Conservation (phyloP, 345 rosid genomes). For the Salix koriyanagi region DNA sequence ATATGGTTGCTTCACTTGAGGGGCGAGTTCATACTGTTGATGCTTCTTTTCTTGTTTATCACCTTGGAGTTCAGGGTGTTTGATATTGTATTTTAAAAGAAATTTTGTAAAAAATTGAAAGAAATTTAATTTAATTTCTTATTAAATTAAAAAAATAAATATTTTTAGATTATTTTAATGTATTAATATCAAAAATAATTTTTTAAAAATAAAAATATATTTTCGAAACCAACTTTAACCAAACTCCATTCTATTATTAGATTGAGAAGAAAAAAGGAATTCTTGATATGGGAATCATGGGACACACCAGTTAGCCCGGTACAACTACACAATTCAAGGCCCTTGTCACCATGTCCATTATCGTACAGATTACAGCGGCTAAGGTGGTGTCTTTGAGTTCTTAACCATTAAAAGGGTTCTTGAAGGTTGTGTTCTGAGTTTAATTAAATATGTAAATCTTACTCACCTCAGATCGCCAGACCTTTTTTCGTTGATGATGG, state of each 20-base stretch:
- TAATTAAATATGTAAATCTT: background rate
- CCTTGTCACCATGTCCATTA: background rate
- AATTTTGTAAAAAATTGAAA: too few relatives aligned
- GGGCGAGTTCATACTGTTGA: background rate
- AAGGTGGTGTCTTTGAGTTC: background rate
- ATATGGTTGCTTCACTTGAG: background rate
- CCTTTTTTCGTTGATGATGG: background rate
- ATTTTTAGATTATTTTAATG: too few relatives aligned
- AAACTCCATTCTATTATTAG: background rate
- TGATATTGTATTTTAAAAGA: too few relatives aligned
- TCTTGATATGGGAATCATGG: background rate
- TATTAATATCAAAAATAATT: too few relatives aligned
- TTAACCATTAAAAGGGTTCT: background rate
- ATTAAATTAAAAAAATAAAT: too few relatives aligned
- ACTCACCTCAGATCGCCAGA: background rate
- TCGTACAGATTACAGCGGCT: background rate
- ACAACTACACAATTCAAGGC: background rate
- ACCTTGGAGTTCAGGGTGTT: rapidly evolving
- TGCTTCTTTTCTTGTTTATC: background rate
- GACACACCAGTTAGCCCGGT: background rate
- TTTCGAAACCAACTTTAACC: too few relatives aligned
- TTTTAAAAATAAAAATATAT: too few relatives aligned
- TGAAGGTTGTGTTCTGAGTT: too few relatives aligned
- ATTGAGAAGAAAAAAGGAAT: background rate
- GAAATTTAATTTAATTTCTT: too few relatives aligned